Percentiles rank a stretch among this genome's conserved stretches.
Evolutionary conservation across 441 rosid species (phyloP).

Genomic region (Pelargonium fulgidum): DNA sequence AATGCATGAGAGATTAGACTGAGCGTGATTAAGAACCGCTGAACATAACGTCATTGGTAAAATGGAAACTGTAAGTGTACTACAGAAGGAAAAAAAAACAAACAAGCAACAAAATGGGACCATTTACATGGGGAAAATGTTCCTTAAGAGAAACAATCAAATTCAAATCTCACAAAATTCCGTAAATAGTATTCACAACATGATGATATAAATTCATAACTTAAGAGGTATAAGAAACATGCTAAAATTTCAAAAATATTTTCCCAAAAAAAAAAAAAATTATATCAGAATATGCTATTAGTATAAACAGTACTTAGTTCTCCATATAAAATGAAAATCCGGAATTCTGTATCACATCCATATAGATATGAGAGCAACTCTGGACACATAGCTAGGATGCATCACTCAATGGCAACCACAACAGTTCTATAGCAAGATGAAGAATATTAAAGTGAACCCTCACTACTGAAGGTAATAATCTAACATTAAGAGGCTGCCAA

Average conservation of each 20-base stretch:
- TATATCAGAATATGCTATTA: no score
- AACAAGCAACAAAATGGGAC: not conserved
- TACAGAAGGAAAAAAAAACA: not conserved
- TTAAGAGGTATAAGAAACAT: not conserved
- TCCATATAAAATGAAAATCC: no score
- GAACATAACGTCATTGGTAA: no score
- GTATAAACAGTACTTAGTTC: no score
- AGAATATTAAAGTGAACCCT: not conserved
- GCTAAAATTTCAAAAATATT: not conserved
- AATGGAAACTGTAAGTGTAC: no score
- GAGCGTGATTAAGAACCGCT: no score
- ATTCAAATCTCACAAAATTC: slow-evolving; percentile 2
- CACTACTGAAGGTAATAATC: no score
- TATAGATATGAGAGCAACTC: not conserved
- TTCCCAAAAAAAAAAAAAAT: not conserved
- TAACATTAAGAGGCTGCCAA: not conserved
- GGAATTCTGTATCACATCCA: not conserved
- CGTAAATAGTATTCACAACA: not conserved
- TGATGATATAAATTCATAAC: not conserved
- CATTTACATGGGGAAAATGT: not conserved
- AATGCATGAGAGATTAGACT: not conserved
- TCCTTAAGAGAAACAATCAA: not conserved
- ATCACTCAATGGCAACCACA: not conserved
- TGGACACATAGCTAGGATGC: not conserved
- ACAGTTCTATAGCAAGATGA: not conserved